Base-by-base conservation (phyloP, 495 filamentous ascomycete species). In the Pseudoneurospora amorphoporcata region DNA sequence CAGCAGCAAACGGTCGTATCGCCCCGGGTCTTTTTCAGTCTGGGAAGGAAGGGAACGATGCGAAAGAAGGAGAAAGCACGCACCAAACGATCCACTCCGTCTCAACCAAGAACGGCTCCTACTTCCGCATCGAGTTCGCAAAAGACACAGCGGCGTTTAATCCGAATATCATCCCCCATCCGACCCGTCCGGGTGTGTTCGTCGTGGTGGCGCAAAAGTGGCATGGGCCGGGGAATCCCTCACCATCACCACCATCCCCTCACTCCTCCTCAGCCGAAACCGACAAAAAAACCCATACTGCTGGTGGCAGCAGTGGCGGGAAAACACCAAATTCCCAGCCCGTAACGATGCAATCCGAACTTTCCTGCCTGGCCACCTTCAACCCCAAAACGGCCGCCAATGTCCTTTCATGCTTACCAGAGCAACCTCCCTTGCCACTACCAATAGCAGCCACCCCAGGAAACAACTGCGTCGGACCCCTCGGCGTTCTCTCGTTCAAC, bases 151-250 rank as follows among this genome's bases (percentile, higher is more conserved):
- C 70, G 10, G 79, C 79, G 70, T 81, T 84, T 43, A 88, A 88
- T 70, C 86, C 87, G 41, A 88, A 85, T 76, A 84, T 88, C 72
- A 80, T 88, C 58, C 86, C 87, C 4, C 86, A 87, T 71, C 86
- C 83, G 2, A 75, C 73, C 6, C 76, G 76, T 39, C 72, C 80
- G 12, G 76, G 84, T 70, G 84, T 80, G 2, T 88, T 82, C 81
- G 82, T 83, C 69, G 79, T 89, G 38, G 81, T 84, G 14, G 84
- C 83, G 5, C 86, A 88, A 23, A 73, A 73, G 23, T 69, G 37
- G 69, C 8, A 47, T 23, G 17, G 1, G 17, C 17, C 17, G 17
- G 7, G 17, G 1, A 47, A 2, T 12, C 8, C 39, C 8, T 40
- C 10, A 40, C 39, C 39, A 40, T 40, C 39, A 6, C 10, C 39